phyloP scores from a whole-genome alignment of 441 rosid genomes.

The Arabidopsis lyrata region DNA sequence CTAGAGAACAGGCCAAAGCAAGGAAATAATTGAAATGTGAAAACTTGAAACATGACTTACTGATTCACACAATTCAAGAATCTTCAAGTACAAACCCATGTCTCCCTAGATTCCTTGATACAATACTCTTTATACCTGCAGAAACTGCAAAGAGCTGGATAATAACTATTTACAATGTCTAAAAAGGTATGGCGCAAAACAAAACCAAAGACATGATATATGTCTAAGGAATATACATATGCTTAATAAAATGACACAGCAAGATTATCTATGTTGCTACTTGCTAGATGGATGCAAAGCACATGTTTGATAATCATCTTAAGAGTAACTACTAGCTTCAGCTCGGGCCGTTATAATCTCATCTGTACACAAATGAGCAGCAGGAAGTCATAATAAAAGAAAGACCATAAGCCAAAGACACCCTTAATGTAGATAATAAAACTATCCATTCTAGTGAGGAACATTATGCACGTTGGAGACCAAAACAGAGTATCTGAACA shows the following conservation, averaged over 20 bases:
- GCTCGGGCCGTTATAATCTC: neutral
- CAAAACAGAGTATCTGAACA: constrained; percentile 17
- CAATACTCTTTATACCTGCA: constrained; percentile 9
- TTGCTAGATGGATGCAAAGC: constrained; percentile 5
- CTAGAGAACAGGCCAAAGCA: neutral
- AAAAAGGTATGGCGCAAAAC: neutral
- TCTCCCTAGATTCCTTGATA: constrained; percentile 11
- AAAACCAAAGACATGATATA: constrained; percentile 7
- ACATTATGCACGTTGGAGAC: constrained; percentile 8
- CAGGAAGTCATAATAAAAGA: neutral
- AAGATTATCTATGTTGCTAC: neutral
- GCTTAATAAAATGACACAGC: neutral
- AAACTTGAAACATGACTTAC: constrained; percentile 8
- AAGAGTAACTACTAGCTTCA: constrained; percentile 20
- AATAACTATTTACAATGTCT: neutral
- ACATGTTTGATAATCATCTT: constrained; percentile 4
- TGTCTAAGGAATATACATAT: neutral
- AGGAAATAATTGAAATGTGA: constrained; percentile 20
- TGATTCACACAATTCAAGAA: constrained; percentile 2
- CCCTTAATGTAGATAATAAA: neutral
- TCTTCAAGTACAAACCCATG: constrained; percentile 28
- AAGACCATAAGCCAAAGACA: neutral
- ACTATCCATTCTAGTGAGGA: neutral
- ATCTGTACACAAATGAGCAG: neutral
- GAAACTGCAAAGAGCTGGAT: constrained; percentile 18